Percentiles rank a stretch among this genome's conserved stretches.
phyloP scores from a whole-genome alignment of 306 rosid species.

The Argentina anserina region DNA sequence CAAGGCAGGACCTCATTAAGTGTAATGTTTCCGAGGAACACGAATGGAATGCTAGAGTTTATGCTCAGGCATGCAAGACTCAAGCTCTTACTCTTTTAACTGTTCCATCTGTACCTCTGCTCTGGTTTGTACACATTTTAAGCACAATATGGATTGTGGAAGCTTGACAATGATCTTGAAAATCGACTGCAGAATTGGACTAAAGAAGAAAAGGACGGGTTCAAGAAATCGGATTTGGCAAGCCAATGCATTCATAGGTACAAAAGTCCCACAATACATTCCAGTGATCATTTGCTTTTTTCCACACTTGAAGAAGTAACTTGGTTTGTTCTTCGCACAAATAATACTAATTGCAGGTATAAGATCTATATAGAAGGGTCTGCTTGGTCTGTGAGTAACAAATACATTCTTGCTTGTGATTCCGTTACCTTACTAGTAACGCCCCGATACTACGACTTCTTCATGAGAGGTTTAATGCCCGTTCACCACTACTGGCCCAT shows the following conservation, averaged over 20 bases:
- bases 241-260: slow-evolving; percentile 76
- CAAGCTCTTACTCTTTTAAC: neutral
- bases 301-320: neutral
- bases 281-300: neutral
- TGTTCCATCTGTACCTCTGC: neutral
- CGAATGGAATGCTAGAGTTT: slow-evolving; percentile 92
- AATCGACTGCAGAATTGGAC: slow-evolving; percentile 57
- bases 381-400: slow-evolving; percentile 97
- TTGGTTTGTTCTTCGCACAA: neutral
- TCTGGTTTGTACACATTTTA: neutral
- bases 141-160: neutral
- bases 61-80: slow-evolving; percentile 67
- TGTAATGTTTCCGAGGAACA: slow-evolving; percentile 66
- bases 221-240: slow-evolving; percentile 69
- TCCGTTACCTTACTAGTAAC: slow-evolving; percentile 63
- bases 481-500: slow-evolving; percentile 92
- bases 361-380: slow-evolving; percentile 93
- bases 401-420: slow-evolving; percentile 88
- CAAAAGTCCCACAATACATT: neutral
- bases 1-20: slow-evolving; percentile 74
- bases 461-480: slow-evolving; percentile 72
- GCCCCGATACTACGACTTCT: slow-evolving; percentile 83
- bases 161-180: neutral
- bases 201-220: slow-evolving; percentile 59
- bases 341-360: slow-evolving; percentile 39